phyloP scores from a whole-genome alignment of 768 basidiomycete genomes.

The Pleurotus giganteus region DNA sequence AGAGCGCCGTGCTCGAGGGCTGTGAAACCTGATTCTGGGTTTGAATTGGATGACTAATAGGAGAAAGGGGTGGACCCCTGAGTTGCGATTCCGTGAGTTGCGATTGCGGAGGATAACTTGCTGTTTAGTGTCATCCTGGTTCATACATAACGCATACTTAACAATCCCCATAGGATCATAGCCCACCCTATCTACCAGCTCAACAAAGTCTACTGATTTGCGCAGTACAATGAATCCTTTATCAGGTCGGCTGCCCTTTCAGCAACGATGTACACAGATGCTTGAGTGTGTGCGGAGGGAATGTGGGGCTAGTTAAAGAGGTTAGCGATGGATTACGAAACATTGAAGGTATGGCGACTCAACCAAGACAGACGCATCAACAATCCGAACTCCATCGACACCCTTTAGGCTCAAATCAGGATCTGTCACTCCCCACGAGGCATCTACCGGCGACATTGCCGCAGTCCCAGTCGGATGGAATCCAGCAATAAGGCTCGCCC shows the following conservation, averaged over 20 bases:
- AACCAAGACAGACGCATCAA: constrained; percentile 38
- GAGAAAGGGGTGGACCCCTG: no score
- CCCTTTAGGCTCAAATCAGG: constrained; percentile 32
- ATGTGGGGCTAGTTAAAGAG: constrained; percentile 17
- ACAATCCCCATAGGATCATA: no score
- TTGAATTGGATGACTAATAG: no score
- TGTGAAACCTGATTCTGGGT: no score
- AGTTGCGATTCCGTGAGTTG: no score
- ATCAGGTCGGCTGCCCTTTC: constrained; percentile 25
- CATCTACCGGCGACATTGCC: constrained; percentile 27
- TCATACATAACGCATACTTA: no score
- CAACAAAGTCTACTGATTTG: background rate
- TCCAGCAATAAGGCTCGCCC: constrained; percentile 14
- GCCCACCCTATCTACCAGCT: no score
- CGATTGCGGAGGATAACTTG: no score
- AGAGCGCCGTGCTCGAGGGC: no score
- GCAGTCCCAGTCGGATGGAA: constrained; percentile 27
- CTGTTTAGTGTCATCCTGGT: no score
- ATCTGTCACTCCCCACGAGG: constrained; percentile 30
- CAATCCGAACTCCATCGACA: constrained; percentile 30
- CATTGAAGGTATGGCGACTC: constrained; percentile 7
- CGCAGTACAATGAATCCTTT: constrained; percentile 9
- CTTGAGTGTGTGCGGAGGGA: constrained; percentile 22
- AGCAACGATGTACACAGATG: constrained; percentile 19
- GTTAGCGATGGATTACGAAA: background rate